These are phyloP conservation scores for Rhodotorula toruloides DNA, from an alignment of 768 basidiomycete genomes.

Conservation along the genomic window DNA sequence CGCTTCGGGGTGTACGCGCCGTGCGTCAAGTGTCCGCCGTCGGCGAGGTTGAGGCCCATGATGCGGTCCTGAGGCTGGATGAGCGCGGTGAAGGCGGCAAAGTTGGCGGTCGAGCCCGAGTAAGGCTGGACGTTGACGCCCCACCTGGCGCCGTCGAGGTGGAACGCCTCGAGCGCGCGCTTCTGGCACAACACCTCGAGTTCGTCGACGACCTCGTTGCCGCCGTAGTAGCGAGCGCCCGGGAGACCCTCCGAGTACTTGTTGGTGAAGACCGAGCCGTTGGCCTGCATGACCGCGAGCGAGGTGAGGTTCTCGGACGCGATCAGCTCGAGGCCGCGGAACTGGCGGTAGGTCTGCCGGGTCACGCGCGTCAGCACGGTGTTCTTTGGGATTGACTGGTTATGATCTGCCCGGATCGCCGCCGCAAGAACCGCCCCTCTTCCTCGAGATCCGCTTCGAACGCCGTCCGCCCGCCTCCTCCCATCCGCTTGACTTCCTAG, in stretches of 20 bases:
- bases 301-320: conserved; percentile 99
- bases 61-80: conserved; percentile 95
- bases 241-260: conserved; percentile 99
- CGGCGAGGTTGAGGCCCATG: conserved; percentile 97
- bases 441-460: no score
- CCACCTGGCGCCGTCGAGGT: conserved; percentile 80
- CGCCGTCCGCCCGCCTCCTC: no score
- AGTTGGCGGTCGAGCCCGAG: conserved; percentile 55
- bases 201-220: conserved; percentile 87
- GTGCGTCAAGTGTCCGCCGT: conserved; percentile 91
- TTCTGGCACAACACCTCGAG: conserved; percentile 90
- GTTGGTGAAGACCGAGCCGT: conserved; percentile 97
- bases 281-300: conserved; percentile 91
- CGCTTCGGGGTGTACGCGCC: conserved; percentile 88
- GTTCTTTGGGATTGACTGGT: no score
- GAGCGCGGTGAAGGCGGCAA: conserved; percentile 90
- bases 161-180: conserved; percentile 91
- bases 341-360: conserved; percentile 90
- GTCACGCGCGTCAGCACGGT: not conserved
- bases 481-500: no score
- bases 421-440: no score
- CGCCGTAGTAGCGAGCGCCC: conserved; percentile 56
- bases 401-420: no score
- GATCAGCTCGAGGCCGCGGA: conserved; percentile 94
- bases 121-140: conserved; percentile 99